Percentiles rank a stretch among this genome's conserved stretches.
Conservation (phyloP, 129 eudicot species). For the Mikania micrantha region DNA sequence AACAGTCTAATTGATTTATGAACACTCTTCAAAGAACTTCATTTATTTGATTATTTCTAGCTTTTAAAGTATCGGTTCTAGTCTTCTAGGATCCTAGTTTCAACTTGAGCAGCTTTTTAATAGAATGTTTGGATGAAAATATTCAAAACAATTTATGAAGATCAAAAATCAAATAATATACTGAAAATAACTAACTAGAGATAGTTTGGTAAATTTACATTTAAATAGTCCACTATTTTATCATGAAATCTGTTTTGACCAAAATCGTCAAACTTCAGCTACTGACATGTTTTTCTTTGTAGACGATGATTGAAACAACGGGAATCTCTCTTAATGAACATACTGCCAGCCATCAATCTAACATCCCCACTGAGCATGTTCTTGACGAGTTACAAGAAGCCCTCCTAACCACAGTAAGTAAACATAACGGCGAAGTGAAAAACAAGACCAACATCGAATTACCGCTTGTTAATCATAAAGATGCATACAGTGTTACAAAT, state of each 20-base stretch:
- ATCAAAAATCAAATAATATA: no score
- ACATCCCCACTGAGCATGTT: background rate
- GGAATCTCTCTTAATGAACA: conserved; percentile 41
- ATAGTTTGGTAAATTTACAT: no score
- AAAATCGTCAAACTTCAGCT: background rate
- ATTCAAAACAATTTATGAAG: no score
- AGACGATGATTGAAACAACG: conserved; percentile 64
- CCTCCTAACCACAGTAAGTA: background rate
- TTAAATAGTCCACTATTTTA: background rate
- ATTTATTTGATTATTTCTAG: no score
- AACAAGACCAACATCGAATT: conserved; percentile 7
- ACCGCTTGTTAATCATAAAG: conserved; percentile 7
- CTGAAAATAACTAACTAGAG: no score
- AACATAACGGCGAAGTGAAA: conserved; percentile 4
- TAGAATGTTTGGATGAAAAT: no score
- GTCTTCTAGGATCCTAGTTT: no score
- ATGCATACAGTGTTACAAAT: conserved; percentile 12
- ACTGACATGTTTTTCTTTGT: background rate
- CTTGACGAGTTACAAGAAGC: conserved; percentile 13
- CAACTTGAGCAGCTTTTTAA: no score
- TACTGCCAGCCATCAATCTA: conserved; percentile 4
- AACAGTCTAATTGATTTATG: no score
- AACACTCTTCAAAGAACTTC: no score
- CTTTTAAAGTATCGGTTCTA: no score
- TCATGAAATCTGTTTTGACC: background rate